Evolutionary conservation across 2,329 filamentous ascomycete species (phyloP).

Genomic region (Lojkania enalia): DNA sequence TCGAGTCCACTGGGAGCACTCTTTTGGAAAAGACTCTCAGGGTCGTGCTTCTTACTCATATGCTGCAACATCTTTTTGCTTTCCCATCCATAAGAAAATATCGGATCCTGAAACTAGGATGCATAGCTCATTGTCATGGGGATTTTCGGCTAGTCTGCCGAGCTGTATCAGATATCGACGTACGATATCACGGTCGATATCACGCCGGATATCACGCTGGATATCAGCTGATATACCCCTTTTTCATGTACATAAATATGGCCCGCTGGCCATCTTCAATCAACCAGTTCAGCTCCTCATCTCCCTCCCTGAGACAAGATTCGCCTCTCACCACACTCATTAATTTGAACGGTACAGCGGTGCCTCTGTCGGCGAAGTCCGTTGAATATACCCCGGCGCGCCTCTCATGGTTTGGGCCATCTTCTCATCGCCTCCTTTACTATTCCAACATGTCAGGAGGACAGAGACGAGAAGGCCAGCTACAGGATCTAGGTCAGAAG

Average conservation of each 20-base stretch:
- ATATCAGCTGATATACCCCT: too few relatives aligned
- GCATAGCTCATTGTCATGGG: conserved; percentile 42
- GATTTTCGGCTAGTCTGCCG: too few relatives aligned
- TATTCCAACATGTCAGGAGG: conserved; percentile 20
- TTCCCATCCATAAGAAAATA: conserved; percentile 45
- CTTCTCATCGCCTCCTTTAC: conserved; percentile 19
- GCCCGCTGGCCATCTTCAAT: too few relatives aligned
- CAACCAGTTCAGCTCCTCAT: too few relatives aligned
- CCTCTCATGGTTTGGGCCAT: conserved; percentile 14
- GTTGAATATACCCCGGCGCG: conserved; percentile 16
- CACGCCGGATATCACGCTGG: too few relatives aligned
- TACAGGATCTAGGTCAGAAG: conserved; percentile 19
- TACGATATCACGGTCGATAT: too few relatives aligned
- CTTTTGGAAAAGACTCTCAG: conserved; percentile 33
- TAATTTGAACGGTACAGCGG: conserved; percentile 48
- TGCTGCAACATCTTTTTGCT: conserved; percentile 35
- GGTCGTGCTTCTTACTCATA: conserved; percentile 40
- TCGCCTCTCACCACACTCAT: too few relatives aligned
- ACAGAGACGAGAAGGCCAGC: conserved; percentile 24
- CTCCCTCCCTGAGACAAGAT: too few relatives aligned
- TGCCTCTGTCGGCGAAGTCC: conserved; percentile 5
- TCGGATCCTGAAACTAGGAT: conserved; percentile 43
- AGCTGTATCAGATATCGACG: too few relatives aligned
- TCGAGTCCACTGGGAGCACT: conserved; percentile 36
- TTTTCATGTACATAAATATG: too few relatives aligned